phyloP scores from a whole-genome alignment of 83 land plant genomes.

The Thuja plicata region DNA sequence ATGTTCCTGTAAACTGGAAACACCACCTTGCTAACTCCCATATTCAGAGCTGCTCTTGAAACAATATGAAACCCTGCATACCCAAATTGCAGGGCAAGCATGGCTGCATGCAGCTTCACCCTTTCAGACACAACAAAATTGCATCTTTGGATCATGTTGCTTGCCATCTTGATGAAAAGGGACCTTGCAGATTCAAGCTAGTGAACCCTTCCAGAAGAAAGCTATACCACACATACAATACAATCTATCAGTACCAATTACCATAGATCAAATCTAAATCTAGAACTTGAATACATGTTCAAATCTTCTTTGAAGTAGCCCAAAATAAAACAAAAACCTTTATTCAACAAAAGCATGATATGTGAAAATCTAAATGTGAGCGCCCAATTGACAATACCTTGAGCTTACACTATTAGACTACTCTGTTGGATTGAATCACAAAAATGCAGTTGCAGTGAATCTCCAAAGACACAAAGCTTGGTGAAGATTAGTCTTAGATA shows the following conservation, averaged over 20 bases:
- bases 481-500: neutral
- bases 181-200: neutral
- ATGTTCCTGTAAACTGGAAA: slow-evolving; percentile 64
- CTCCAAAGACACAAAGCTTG: neutral
- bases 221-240: neutral
- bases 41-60: slow-evolving; percentile 61
- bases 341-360: neutral
- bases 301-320: neutral
- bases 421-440: neutral
- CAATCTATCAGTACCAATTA: neutral
- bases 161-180: neutral
- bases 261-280: neutral
- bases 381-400: neutral
- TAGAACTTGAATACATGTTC: neutral
- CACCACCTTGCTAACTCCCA: slow-evolving; percentile 67
- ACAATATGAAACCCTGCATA: slow-evolving; percentile 65
- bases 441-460: neutral
- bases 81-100: slow-evolving; percentile 53
- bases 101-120: slow-evolving; percentile 43
- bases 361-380: neutral
- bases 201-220: neutral
- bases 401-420: neutral
- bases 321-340: neutral
- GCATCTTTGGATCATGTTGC: neutral
- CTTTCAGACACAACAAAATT: slow-evolving; percentile 29